Conservation (phyloP, 106 monocot species). For the Iris macrosiphon region DNA sequence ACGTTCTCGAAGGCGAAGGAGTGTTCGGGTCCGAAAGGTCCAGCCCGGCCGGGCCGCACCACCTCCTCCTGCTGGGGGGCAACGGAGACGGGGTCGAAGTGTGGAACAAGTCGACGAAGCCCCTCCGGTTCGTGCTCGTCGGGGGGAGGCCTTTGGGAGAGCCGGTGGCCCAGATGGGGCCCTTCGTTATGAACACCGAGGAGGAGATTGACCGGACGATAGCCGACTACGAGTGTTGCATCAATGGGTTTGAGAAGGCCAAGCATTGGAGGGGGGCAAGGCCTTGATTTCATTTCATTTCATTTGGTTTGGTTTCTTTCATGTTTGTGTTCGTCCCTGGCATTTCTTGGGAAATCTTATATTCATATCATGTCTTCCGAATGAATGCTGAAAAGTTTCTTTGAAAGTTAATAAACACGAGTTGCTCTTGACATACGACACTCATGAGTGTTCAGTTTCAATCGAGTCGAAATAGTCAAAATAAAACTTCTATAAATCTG, state of each 20-base stretch:
- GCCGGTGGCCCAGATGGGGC: conserved; percentile 70
- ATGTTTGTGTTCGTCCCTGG: too few species aligned
- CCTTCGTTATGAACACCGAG: conserved; percentile 87
- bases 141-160: conserved; percentile 73
- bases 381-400: too few species aligned
- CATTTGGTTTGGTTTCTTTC: too few species aligned
- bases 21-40: conserved; percentile 33
- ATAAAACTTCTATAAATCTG: too few species aligned
- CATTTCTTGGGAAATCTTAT: too few species aligned
- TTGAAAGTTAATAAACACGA: too few species aligned
- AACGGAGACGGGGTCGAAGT: conserved; percentile 62
- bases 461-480: too few species aligned
- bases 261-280: conserved; percentile 59
- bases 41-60: conserved; percentile 33
- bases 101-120: conserved; percentile 46
- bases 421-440: too few species aligned
- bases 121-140: conserved; percentile 61
- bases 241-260: conserved; percentile 93
- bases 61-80: conserved; percentile 52
- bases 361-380: too few species aligned
- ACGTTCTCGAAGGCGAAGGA: conserved; percentile 70
- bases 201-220: conserved; percentile 73
- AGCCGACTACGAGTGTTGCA: conserved; percentile 48
- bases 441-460: too few species aligned
- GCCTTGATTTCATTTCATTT: too few species aligned